These are phyloP conservation scores for Penicillium aurantiogriseum DNA, from an alignment of 2,329 filamentous ascomycete genomes.

Conservation along the genomic window DNA sequence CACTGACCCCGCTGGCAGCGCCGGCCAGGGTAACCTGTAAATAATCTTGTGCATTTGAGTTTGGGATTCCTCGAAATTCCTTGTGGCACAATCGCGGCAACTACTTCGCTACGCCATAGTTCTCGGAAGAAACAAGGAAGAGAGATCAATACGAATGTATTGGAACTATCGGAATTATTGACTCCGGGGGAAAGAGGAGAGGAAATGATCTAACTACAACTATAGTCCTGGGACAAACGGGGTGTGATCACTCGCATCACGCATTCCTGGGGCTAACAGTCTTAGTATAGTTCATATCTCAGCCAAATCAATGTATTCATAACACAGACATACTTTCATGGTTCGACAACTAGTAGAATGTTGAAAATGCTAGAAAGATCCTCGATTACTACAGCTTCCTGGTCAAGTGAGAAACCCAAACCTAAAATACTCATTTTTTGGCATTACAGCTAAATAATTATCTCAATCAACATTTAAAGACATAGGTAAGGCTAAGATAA, in stretches of 20 bases:
- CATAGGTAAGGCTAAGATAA: no score
- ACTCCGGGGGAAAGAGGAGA: background rate
- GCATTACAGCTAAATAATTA: background rate
- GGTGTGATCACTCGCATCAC: background rate
- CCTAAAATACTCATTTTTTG: background rate
- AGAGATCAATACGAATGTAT: background rate
- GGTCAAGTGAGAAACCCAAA: no score
- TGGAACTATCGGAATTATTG: background rate
- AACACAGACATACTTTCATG: background rate
- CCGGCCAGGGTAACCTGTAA: constrained; percentile 7
- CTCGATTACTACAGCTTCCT: no score
- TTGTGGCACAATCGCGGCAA: background rate
- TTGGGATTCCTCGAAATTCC: background rate
- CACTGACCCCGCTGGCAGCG: constrained; percentile 4
- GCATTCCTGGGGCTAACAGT: no score
- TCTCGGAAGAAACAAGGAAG: background rate
- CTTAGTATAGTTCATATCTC: background rate
- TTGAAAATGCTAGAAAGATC: no score
- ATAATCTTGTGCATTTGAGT: background rate
- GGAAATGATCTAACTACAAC: background rate
- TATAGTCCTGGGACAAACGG: background rate
- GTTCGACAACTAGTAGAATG: background rate
- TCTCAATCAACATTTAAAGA: background rate
- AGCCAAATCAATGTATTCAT: background rate
- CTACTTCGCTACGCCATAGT: background rate